Conservation (phyloP, 768 basidiomycete species). For the Rhodotorula taiwanensis region DNA sequence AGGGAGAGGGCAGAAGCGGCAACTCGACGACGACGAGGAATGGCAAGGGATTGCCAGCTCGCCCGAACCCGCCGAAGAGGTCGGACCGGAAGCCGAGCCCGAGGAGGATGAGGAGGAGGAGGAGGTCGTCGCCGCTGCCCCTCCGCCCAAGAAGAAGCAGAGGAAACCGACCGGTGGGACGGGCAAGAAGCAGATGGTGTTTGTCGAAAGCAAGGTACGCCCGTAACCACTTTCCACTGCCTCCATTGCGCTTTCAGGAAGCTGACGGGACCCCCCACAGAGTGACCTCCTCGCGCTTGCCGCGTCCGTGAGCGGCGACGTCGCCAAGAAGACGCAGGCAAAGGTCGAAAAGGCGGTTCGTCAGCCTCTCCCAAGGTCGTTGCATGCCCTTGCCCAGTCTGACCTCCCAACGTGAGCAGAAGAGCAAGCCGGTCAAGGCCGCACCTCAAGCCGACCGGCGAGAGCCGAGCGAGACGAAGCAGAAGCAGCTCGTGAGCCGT, state of each 20-base stretch:
- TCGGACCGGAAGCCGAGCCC: background rate
- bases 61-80: background rate
- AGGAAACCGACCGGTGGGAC: slow-evolving; percentile 13
- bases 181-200: slow-evolving; percentile 20
- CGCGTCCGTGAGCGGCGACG: slow-evolving; percentile 15
- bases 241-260: background rate
- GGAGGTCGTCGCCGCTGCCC: background rate
- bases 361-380: too few relatives aligned
- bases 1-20: too few relatives aligned
- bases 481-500: slow-evolving; percentile 14
- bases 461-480: slow-evolving; percentile 8
- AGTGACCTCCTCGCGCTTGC: slow-evolving; percentile 16
- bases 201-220: slow-evolving; percentile 29
- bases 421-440: background rate
- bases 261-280: background rate
- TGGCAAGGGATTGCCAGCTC: background rate
- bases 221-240: background rate
- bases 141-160: background rate
- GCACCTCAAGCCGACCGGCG: background rate
- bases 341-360: slow-evolving; percentile 2
- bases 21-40: background rate
- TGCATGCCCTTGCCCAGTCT: too few relatives aligned
- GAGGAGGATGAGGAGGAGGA: background rate
- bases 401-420: background rate
- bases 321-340: slow-evolving; percentile 5